Conservation (phyloP, 2,329 filamentous ascomycete species). For the Sporothrix euskadiensis region DNA sequence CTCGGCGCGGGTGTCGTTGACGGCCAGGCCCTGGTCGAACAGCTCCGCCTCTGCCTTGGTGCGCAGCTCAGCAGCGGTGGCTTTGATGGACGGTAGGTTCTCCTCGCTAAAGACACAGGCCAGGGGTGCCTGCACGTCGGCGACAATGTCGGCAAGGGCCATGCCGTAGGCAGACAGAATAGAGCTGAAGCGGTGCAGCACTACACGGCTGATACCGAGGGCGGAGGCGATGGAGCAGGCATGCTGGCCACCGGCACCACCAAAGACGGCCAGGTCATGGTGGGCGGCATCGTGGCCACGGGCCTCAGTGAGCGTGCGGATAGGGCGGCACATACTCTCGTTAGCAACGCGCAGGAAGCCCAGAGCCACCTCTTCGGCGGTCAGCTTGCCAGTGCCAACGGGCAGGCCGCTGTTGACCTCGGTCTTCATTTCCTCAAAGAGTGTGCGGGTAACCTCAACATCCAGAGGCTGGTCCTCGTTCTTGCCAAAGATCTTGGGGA, state of each 20-base stretch:
- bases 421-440: slow-evolving; percentile 86
- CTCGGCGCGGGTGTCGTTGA: slow-evolving; percentile 66
- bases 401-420: slow-evolving; percentile 69
- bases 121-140: slow-evolving; percentile 79
- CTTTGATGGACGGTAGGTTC: not conserved
- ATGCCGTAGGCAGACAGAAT: slow-evolving; percentile 89
- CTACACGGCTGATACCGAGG: slow-evolving; percentile 78
- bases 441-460: slow-evolving; percentile 63
- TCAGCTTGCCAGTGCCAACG: slow-evolving; percentile 40
- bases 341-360: slow-evolving; percentile 68
- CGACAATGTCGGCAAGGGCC: slow-evolving; percentile 87
- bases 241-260: slow-evolving; percentile 87
- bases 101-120: slow-evolving; percentile 62
- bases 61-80: slow-evolving; percentile 62
- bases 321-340: slow-evolving; percentile 73
- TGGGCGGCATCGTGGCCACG: slow-evolving; percentile 87
- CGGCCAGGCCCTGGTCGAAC: slow-evolving; percentile 72
- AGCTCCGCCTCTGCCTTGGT: slow-evolving; percentile 67
- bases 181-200: slow-evolving; percentile 83
- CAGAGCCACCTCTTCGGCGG: slow-evolving; percentile 64
- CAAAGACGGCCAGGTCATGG: slow-evolving; percentile 87
- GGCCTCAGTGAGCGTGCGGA: slow-evolving; percentile 87
- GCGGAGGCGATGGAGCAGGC: slow-evolving; percentile 84
- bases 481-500: slow-evolving; percentile 68
- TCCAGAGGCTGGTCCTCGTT: slow-evolving; percentile 73